phyloP scores from a whole-genome alignment of 2,329 filamentous ascomycete species.

The Arthrobotrys conoides region DNA sequence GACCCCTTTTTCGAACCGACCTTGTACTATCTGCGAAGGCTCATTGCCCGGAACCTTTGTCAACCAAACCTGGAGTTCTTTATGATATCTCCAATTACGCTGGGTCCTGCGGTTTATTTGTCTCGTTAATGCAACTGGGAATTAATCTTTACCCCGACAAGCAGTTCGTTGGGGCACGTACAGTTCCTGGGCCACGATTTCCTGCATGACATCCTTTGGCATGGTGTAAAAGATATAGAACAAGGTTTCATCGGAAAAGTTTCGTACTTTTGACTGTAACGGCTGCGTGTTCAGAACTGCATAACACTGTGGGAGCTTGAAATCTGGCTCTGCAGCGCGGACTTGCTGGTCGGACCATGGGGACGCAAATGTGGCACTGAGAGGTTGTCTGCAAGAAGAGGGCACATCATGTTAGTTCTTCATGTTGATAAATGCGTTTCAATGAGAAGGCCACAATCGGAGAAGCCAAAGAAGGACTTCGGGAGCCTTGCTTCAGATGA shows the following conservation, averaged over 20 bases:
- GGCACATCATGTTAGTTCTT: constrained; percentile 61
- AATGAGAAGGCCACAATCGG: constrained; percentile 45
- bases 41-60: constrained; percentile 70
- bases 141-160: not conserved
- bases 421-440: not conserved
- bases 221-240: constrained; percentile 80
- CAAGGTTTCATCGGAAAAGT: constrained; percentile 76
- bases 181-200: constrained; percentile 76
- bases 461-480: constrained; percentile 58
- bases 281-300: constrained; percentile 77
- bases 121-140: not conserved
- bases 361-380: constrained; percentile 76
- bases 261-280: constrained; percentile 73
- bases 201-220: constrained; percentile 76
- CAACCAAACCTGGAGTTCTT: constrained; percentile 72
- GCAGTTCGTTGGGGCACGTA: constrained; percentile 63
- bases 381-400: constrained; percentile 68
- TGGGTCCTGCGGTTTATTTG: constrained; percentile 60
- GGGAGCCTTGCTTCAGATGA: constrained; percentile 58
- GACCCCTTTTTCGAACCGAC: constrained; percentile 70
- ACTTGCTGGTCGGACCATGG: constrained; percentile 75
- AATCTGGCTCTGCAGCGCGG: constrained; percentile 75
- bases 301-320: constrained; percentile 75
- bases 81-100: constrained; percentile 71
- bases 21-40: constrained; percentile 68